phyloP scores from a whole-genome alignment of 768 basidiomycete species.

The Kondoa malvinella region DNA sequence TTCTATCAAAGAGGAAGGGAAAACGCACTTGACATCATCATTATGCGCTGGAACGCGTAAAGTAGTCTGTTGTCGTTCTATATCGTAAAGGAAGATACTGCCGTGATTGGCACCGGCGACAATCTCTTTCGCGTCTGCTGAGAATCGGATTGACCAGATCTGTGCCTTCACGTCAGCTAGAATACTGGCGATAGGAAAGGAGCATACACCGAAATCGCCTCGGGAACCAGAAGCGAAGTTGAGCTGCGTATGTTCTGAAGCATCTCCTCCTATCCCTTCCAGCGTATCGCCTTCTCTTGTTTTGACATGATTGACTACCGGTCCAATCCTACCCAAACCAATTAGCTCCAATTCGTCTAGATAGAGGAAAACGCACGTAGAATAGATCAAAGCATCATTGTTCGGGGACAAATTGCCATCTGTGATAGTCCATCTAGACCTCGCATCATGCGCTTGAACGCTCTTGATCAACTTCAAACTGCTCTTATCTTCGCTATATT shows the following conservation, averaged over 20 bases:
- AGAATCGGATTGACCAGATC: slow-evolving; percentile 90
- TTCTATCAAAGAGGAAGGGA: no score
- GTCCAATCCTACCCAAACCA: slow-evolving; percentile 16
- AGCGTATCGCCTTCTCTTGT: slow-evolving; percentile 51
- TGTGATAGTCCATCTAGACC: slow-evolving; percentile 7
- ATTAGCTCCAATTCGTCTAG: background rate
- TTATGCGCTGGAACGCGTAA: slow-evolving; percentile 73
- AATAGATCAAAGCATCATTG: slow-evolving; percentile 15
- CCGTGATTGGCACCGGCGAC: slow-evolving; percentile 59
- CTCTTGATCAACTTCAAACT: slow-evolving; percentile 40
- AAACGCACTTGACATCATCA: slow-evolving; percentile 79
- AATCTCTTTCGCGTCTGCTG: slow-evolving; percentile 87
- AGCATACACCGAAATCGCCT: slow-evolving; percentile 25
- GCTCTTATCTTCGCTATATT: slow-evolving; percentile 32
- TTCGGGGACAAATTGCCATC: slow-evolving; percentile 15
- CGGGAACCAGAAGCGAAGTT: slow-evolving; percentile 21
- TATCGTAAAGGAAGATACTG: slow-evolving; percentile 55
- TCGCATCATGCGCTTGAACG: slow-evolving; percentile 15
- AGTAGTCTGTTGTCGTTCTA: slow-evolving; percentile 56
- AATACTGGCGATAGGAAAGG: slow-evolving; percentile 46
- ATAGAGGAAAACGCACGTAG: background rate
- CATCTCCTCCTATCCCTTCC: slow-evolving; percentile 79
- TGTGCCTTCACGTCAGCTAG: slow-evolving; percentile 39
- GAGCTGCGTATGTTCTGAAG: slow-evolving; percentile 37
- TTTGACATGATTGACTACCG: slow-evolving; percentile 30